Evolutionary conservation across 2,329 filamentous ascomycete species (phyloP), one percentile per base, ranked within the genome.

Genomic region (Curvularia eragrostidis): DNA sequence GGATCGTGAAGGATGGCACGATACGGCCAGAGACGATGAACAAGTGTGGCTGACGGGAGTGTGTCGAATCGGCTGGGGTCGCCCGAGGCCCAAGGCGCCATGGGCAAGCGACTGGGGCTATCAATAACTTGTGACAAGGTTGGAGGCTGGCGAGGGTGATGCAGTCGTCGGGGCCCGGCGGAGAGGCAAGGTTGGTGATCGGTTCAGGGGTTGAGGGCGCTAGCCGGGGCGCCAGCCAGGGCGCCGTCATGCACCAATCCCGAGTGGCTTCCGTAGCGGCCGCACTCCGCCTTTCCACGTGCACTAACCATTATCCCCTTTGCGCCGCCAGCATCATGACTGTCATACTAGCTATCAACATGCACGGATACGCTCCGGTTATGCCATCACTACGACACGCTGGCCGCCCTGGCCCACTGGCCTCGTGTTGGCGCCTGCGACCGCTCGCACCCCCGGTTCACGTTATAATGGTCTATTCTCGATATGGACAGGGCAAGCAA

Each of bases 391-490:
- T 12, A 58, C 55, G 44, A 53, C 41, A 50, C 58, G 62, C 65
- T 68, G 58, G 62, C 61, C 49, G 42, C 54, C 59, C 59, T 48
- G 57, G 47, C 48, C 58, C 52, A 58, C 55, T 57, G 51, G 59
- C 43, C 60, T 39, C 34, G 24, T 64, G 48, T 54, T 54, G 61
- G 41, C 48, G 54, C 56, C 52, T 50, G 52, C 42, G 54, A 54
- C 65, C 61, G 64, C 62, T 67, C 61, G 61, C 18, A 62, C 54
- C 61, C 54, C 55, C 52, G 54, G 58, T 48, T 63, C 52, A 58
- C 52, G 48, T 42, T 42, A 44, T 58, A 32, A 26, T 28, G n/a
- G 50, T 44, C 59, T 50, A 48, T 49, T 44, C 59, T 48, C 54
- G 54, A 52, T 58, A 52, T 53, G 53, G 47, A 63, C 49, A 48